Evolutionary conservation across 2,329 filamentous ascomycete genomes (phyloP).

Genomic region (Daldinia sp.): DNA sequence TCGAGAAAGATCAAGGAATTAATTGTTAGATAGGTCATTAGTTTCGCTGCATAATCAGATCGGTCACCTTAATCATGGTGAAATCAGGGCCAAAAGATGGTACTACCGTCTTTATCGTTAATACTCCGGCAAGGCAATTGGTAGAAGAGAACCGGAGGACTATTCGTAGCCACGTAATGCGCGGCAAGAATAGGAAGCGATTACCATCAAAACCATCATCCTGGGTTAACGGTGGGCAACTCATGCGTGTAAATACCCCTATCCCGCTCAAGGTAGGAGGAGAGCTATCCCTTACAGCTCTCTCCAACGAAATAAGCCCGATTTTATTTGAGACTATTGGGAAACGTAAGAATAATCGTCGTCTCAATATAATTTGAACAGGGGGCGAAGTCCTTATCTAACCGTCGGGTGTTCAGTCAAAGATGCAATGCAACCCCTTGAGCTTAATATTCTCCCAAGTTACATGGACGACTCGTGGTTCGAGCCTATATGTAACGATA

Average conservation of each 20-base stretch:
- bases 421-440: not conserved
- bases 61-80: not conserved
- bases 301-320: not conserved
- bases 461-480: not conserved
- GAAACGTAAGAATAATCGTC: not conserved
- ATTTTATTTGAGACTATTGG: not conserved
- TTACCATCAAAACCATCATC: not conserved
- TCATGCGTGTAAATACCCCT: not conserved
- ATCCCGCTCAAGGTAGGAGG: not conserved
- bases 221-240: not conserved
- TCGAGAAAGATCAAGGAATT: too few species aligned
- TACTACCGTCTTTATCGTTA: not conserved
- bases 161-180: not conserved
- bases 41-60: not conserved
- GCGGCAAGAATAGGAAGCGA: not conserved
- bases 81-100: not conserved
- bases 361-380: not conserved
- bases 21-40: not conserved
- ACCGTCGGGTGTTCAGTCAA: not conserved
- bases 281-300: not conserved
- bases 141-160: not conserved
- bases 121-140: not conserved
- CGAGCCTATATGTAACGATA: not conserved
- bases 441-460: not conserved
- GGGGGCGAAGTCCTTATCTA: not conserved